Conservation (phyloP, 805 yeast species). For the Myxozyma vanderwaltii region DNA sequence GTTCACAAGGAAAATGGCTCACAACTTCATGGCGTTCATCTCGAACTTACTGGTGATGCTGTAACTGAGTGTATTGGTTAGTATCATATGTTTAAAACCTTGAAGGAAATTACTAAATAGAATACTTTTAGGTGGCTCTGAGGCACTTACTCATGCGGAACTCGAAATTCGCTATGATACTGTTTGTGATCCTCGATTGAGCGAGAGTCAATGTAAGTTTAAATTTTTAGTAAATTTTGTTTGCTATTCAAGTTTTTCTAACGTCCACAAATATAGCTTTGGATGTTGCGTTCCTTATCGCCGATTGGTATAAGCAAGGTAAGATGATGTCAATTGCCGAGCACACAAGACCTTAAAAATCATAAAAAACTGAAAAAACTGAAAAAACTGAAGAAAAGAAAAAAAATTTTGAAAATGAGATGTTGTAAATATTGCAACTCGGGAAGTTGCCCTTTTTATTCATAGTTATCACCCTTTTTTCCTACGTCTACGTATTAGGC, state of each 20-base stretch:
- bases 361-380: no score
- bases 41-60: slow-evolving; percentile 49
- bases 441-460: not conserved
- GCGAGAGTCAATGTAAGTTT: slow-evolving; percentile 42
- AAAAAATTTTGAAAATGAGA: not conserved
- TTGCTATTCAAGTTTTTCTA: no score
- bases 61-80: slow-evolving; percentile 50
- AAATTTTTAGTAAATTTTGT: no score
- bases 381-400: no score
- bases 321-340: slow-evolving; percentile 29
- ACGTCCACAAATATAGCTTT: slow-evolving; percentile 33
- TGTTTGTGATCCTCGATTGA: slow-evolving; percentile 49
- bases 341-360: not conserved
- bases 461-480: not conserved
- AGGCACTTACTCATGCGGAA: slow-evolving; percentile 45
- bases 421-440: not conserved
- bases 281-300: slow-evolving; percentile 49
- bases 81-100: not conserved
- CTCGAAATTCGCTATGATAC: slow-evolving; percentile 47
- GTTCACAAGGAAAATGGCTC: slow-evolving; percentile 43
- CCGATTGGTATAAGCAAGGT: slow-evolving; percentile 41
- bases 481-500: not conserved
- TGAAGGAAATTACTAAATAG: not conserved
- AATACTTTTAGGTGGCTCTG: slow-evolving; percentile 41
- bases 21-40: slow-evolving; percentile 46